Evolutionary conservation across 225 moss, liverwort and hornwort species (phyloP).

Genomic region (Thuidium tamariscinum): DNA sequence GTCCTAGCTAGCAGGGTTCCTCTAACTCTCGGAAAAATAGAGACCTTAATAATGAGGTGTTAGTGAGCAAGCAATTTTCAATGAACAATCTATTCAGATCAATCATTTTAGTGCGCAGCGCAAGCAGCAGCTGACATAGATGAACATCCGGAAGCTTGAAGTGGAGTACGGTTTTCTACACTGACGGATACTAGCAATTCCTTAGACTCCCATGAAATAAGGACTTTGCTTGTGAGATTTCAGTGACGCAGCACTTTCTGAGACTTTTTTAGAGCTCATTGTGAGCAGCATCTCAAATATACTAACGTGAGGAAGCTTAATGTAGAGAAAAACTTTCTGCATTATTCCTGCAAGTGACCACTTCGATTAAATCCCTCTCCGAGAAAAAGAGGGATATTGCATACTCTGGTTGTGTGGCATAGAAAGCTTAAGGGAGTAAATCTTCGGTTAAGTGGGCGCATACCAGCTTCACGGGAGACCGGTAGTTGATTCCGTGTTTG

Average conservation of each 20-base stretch:
- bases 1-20: not conserved
- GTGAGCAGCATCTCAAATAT: not conserved
- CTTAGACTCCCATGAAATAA: not conserved
- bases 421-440: not conserved
- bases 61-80: not conserved
- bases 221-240: not conserved
- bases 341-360: not conserved
- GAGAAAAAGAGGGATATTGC: not conserved
- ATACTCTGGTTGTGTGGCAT: not conserved
- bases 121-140: not conserved
- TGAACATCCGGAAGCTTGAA: not conserved
- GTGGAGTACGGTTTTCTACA: not conserved
- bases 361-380: not conserved
- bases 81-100: not conserved
- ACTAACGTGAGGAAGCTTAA: not conserved
- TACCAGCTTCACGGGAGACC: not conserved
- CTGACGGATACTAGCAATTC: not conserved
- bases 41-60: not conserved
- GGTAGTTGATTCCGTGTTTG: constrained; percentile 27
- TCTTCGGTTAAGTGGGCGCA: not conserved
- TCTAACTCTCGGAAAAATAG: not conserved
- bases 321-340: not conserved
- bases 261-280: not conserved
- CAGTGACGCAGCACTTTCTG: not conserved
- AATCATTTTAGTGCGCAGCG: not conserved